Evolutionary conservation across 1,139 yeast species (phyloP).

Genomic region (Meyerozyma carpophila): DNA sequence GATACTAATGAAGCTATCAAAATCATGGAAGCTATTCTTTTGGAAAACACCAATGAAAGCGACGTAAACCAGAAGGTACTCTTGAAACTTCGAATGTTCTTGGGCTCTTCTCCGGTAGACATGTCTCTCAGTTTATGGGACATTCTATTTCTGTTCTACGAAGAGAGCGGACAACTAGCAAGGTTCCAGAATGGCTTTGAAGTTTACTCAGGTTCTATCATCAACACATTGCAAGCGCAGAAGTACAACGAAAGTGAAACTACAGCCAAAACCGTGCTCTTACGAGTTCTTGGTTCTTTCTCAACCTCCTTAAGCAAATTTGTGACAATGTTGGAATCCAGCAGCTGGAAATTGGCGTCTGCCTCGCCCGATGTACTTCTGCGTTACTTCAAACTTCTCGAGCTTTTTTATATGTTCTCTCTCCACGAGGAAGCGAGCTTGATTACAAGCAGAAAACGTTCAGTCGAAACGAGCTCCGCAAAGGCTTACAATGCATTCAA

Average conservation of each 20-base stretch:
- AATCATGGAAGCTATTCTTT: slow-evolving; percentile 51
- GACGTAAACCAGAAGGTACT: slow-evolving; percentile 19
- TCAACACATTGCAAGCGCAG: slow-evolving; percentile 28
- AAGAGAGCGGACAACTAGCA: slow-evolving; percentile 29
- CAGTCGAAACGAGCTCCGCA: slow-evolving; percentile 24
- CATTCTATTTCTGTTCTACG: slow-evolving; percentile 59
- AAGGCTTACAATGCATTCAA: slow-evolving; percentile 41
- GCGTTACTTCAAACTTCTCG: slow-evolving; percentile 32
- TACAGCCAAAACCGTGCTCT: slow-evolving; percentile 14
- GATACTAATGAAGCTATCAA: slow-evolving; percentile 43
- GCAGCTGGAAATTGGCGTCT: slow-evolving; percentile 13
- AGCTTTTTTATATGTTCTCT: slow-evolving; percentile 38
- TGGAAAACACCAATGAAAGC: slow-evolving; percentile 9
- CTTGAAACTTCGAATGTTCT: slow-evolving; percentile 51
- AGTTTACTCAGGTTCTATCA: slow-evolving; percentile 38
- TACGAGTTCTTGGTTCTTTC: slow-evolving; percentile 39
- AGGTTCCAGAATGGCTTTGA: slow-evolving; percentile 54
- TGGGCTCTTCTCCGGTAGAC: slow-evolving; percentile 58
- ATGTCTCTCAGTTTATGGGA: slow-evolving; percentile 75
- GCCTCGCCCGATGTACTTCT: slow-evolving; percentile 33
- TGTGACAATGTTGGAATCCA: slow-evolving; percentile 17
- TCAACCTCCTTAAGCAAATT: slow-evolving; percentile 32
- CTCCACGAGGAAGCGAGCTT: slow-evolving; percentile 47
- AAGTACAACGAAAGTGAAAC: slow-evolving; percentile 7
- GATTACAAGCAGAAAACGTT: slow-evolving; percentile 29